Evolutionary conservation across 805 yeast genomes (phyloP).

Genomic region (Kluyveromyces starmeri): DNA sequence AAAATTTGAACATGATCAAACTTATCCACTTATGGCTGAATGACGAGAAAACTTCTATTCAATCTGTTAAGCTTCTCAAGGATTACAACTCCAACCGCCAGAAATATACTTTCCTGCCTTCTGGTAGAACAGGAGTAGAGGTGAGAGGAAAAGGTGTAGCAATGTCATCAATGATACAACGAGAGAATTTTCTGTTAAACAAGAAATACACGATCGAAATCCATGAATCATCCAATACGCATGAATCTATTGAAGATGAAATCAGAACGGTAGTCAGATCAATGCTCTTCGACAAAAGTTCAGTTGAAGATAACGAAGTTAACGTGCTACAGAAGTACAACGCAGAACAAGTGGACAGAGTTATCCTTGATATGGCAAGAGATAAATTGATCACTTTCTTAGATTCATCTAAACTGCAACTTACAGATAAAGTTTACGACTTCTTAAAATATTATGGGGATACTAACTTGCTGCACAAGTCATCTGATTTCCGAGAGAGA

Average conservation of each 20-base stretch:
- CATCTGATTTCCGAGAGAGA: slow-evolving; percentile 38
- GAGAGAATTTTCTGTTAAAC: slow-evolving; percentile 46
- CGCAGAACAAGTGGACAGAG: slow-evolving; percentile 40
- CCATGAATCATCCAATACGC: slow-evolving; percentile 22
- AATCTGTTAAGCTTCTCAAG: slow-evolving; percentile 20
- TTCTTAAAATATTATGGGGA: slow-evolving; percentile 23
- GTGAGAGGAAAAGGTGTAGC: slow-evolving; percentile 33
- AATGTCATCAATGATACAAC: slow-evolving; percentile 60
- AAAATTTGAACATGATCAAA: slow-evolving; percentile 39
- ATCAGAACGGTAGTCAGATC: slow-evolving; percentile 30
- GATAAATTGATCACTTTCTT: slow-evolving; percentile 47
- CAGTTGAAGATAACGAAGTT: slow-evolving; percentile 24
- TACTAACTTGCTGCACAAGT: slow-evolving; percentile 34
- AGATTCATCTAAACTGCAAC: slow-evolving; percentile 35
- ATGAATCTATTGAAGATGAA: slow-evolving; percentile 16
- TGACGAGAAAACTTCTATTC: slow-evolving; percentile 31
- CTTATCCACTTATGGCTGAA: slow-evolving; percentile 61
- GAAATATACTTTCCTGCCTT: slow-evolving; percentile 35
- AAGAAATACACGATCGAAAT: slow-evolving; percentile 32
- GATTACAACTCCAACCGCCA: slow-evolving; percentile 39
- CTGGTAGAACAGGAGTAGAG: neutral
- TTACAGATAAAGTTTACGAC: slow-evolving; percentile 18
- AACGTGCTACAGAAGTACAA: slow-evolving; percentile 33
- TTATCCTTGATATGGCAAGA: slow-evolving; percentile 36
- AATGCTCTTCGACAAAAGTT: slow-evolving; percentile 24